phyloP scores from a whole-genome alignment of 768 basidiomycete genomes.

The Coprinopsis marcescibilis region DNA sequence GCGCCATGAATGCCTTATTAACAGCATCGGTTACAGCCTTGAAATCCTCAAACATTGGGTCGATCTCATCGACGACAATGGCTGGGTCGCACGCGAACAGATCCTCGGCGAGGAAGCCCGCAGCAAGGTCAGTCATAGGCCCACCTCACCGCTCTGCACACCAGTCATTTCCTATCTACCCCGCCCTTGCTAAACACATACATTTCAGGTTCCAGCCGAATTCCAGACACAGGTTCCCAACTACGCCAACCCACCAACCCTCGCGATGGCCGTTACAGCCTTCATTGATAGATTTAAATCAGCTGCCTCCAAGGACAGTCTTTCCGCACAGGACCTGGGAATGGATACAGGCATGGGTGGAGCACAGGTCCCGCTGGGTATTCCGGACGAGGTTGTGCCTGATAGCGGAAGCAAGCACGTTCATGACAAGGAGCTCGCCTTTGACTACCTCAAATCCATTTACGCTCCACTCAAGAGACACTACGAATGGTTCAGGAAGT shows the following conservation, averaged over 20 bases:
- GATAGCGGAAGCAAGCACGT: constrained; percentile 38
- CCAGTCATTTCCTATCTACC: background rate
- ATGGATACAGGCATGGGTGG: constrained; percentile 52
- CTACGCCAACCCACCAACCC: constrained; percentile 92
- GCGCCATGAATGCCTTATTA: background rate
- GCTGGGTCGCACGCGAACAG: constrained; percentile 96
- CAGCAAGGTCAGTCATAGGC: constrained; percentile 70
- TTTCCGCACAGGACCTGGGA: constrained; percentile 58
- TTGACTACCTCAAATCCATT: constrained; percentile 68
- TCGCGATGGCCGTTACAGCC: constrained; percentile 88
- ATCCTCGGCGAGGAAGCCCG: constrained; percentile 95
- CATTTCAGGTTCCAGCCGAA: constrained; percentile 68
- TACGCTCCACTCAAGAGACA: constrained; percentile 84
- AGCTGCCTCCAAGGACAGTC: constrained; percentile 31
- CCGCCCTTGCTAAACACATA: background rate
- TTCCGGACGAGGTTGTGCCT: constrained; percentile 9
- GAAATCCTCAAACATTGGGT: constrained; percentile 92
- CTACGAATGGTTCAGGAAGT: constrained; percentile 94
- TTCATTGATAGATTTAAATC: constrained; percentile 73
- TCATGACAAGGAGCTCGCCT: constrained; percentile 54
- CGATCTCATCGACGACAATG: constrained; percentile 83
- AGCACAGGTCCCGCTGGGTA: constrained; percentile 48
- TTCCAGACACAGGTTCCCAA: constrained; percentile 93
- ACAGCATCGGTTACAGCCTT: constrained; percentile 45
- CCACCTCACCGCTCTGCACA: background rate